Percentiles rank a stretch among this genome's conserved stretches.
These are phyloP conservation scores for Xanthoconium purpureum DNA, from an alignment of 768 basidiomycete species.

Conservation along the genomic window DNA sequence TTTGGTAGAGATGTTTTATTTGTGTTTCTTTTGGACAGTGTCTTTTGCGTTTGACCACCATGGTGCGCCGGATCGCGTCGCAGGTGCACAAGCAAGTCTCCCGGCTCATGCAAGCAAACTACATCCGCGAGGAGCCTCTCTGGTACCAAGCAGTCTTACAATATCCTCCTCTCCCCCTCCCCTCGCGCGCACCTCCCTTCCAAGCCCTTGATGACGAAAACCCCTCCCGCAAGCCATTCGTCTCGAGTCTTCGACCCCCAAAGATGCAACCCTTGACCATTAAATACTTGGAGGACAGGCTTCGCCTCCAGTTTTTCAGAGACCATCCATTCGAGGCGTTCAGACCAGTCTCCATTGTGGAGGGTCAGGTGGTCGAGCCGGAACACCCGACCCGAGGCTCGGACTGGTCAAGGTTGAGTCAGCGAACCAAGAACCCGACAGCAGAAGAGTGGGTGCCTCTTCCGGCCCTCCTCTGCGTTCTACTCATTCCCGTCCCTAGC, in stretches of 20 bases:
- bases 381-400: constrained; percentile 55
- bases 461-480: not conserved
- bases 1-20: not conserved
- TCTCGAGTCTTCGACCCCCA: constrained; percentile 32
- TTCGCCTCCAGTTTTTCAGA: constrained; percentile 87
- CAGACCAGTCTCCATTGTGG: constrained; percentile 72
- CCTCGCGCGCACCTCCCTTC: constrained; percentile 63
- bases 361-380: constrained; percentile 56
- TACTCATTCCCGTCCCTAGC: constrained; percentile 41
- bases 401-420: constrained; percentile 76
- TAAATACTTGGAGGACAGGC: constrained; percentile 77
- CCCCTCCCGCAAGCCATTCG: constrained; percentile 22
- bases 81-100: constrained; percentile 89
- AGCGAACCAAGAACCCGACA: constrained; percentile 77
- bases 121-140: constrained; percentile 62
- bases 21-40: not conserved
- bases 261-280: constrained; percentile 56
- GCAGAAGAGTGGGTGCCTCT: constrained; percentile 79
- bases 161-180: constrained; percentile 85
- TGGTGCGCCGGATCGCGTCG: constrained; percentile 74
- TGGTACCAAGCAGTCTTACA: constrained; percentile 87
- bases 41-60: not conserved
- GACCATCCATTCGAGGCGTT: constrained; percentile 98
- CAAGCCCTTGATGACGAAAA: constrained; percentile 44
- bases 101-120: constrained; percentile 67